Conservation (phyloP, 2,329 filamentous ascomycete species). For the Dactylellina leptospora region DNA sequence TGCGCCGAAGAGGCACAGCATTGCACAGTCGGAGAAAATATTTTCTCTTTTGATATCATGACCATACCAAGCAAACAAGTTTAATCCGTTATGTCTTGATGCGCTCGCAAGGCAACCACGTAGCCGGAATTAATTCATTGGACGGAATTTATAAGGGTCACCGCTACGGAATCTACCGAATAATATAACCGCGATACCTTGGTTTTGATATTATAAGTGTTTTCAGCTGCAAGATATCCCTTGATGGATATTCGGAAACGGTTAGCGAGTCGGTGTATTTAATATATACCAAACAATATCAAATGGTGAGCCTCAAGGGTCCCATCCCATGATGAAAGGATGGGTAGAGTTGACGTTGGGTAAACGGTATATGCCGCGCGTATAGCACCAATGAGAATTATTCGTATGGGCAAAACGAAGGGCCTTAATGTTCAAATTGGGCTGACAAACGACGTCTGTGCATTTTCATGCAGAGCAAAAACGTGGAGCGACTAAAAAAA, state of each 20-base stretch:
- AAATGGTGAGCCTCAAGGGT: constrained; percentile 13
- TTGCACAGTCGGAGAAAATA: too few species aligned
- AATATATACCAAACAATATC: constrained; percentile 24
- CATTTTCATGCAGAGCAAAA: neutral
- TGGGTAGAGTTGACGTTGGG: neutral
- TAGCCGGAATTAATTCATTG: neutral
- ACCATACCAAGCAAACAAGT: neutral
- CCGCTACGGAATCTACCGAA: neutral
- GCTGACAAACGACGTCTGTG: neutral
- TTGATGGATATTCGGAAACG: too few species aligned
- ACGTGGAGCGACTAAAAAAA: neutral
- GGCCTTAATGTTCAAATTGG: neutral
- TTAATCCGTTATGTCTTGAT: neutral
- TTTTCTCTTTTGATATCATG: too few species aligned
- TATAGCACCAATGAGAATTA: constrained; percentile 9
- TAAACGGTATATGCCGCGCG: constrained; percentile 3
- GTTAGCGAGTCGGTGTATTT: too few species aligned
- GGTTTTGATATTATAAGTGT: too few species aligned
- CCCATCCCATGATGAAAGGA: neutral
- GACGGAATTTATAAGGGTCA: neutral
- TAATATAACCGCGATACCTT: too few species aligned
- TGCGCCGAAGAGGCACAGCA: too few species aligned
- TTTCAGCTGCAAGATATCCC: too few species aligned
- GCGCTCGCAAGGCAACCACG: neutral
- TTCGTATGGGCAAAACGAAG: neutral